phyloP scores from a whole-genome alignment of 495 filamentous ascomycete species.

The Terfezia claveryi region DNA sequence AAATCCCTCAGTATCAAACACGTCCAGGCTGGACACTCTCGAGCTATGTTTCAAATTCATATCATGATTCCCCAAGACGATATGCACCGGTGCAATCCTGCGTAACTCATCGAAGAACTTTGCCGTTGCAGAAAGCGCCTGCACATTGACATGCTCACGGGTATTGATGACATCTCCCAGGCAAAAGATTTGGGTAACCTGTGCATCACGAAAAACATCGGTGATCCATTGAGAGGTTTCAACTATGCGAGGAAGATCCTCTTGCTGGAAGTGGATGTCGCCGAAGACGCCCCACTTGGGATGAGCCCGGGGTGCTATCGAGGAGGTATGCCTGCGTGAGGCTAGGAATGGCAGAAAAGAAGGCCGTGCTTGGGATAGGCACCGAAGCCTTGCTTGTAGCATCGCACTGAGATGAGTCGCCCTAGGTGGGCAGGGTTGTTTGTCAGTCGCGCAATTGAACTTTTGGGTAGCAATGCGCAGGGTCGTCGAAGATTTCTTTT shows the following conservation, averaged over 20 bases:
- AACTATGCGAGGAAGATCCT: slow-evolving; percentile 14
- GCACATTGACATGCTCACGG: slow-evolving; percentile 18
- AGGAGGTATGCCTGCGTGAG: not conserved
- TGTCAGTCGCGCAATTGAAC: too few species aligned
- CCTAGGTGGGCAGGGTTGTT: too few species aligned
- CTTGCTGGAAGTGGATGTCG: slow-evolving; percentile 20
- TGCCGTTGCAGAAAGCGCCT: slow-evolving; percentile 19
- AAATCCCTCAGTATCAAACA: slow-evolving; percentile 10
- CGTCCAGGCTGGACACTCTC: slow-evolving; percentile 18
- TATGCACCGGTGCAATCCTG: slow-evolving; percentile 18
- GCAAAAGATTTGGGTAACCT: slow-evolving; percentile 16
- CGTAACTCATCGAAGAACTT: slow-evolving; percentile 17
- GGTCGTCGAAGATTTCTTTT: too few species aligned
- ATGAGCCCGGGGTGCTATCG: not conserved
- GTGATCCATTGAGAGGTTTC: slow-evolving; percentile 20
- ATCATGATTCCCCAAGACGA: slow-evolving; percentile 22
- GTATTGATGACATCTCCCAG: slow-evolving; percentile 21
- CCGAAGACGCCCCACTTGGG: slow-evolving; percentile 19
- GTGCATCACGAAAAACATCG: slow-evolving; percentile 5
- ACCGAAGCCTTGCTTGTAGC: too few species aligned
- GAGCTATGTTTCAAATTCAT: slow-evolving; percentile 20
- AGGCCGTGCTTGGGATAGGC: too few species aligned
- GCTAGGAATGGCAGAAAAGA: not conserved
- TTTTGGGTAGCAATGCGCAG: too few species aligned
- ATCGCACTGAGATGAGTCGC: too few species aligned